Conservation (phyloP, 176 grass and related monocot genomes). For the Aegilops speltoides region DNA sequence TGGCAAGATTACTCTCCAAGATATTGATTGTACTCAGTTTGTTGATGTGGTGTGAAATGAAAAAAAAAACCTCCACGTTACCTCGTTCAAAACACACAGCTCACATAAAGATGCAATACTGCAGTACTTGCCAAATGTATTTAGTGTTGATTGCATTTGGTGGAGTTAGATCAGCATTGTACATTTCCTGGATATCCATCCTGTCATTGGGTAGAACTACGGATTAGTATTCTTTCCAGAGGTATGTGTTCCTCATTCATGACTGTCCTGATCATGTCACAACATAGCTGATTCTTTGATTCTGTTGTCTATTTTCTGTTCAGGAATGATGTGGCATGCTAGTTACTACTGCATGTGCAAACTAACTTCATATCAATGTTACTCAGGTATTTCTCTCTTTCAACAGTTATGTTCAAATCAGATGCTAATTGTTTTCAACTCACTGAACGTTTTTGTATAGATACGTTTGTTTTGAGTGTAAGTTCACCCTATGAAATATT, state of each 20-base stretch:
- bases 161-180: not conserved
- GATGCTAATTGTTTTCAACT: not conserved
- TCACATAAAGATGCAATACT: not conserved
- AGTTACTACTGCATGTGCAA: not conserved
- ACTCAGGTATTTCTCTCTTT: constrained; percentile 34
- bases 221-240: not conserved
- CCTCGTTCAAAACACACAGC: not conserved
- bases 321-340: not conserved
- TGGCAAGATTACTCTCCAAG: constrained; percentile 85
- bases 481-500: too few relatives aligned
- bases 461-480: too few relatives aligned
- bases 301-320: not conserved
- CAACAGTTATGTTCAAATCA: not conserved
- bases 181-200: not conserved
- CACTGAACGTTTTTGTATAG: not conserved
- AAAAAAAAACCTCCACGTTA: not conserved
- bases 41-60: constrained; percentile 52
- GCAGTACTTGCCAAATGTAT: not conserved
- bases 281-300: not conserved
- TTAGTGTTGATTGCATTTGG: not conserved
- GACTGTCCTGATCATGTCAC: not conserved
- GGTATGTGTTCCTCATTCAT: not conserved
- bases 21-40: constrained; percentile 83
- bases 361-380: not conserved
- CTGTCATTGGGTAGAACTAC: not conserved